Conservation (phyloP, 805 yeast genomes). For the Saccharomycopsis fodiens region DNA sequence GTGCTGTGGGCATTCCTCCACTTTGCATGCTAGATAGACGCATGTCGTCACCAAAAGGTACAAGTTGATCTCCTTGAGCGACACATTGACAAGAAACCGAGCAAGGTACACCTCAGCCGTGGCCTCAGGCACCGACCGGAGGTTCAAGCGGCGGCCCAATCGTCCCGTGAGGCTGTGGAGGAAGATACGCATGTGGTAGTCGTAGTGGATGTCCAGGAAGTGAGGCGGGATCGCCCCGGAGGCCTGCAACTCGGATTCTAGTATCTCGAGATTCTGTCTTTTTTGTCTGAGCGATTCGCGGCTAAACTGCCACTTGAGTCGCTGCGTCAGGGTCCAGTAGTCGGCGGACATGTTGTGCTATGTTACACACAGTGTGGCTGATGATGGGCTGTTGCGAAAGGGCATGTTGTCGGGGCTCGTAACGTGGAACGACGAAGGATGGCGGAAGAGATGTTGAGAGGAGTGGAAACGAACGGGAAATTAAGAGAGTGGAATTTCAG, state of each 20-base stretch:
- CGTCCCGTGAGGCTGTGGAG: slow-evolving; percentile 69
- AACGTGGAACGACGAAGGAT: too few relatives aligned
- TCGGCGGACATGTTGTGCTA: slow-evolving; percentile 62
- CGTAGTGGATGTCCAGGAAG: slow-evolving; percentile 37
- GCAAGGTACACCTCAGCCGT: slow-evolving; percentile 82
- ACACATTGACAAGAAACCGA: slow-evolving; percentile 67
- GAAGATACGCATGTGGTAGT: slow-evolving; percentile 64
- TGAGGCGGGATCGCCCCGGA: slow-evolving; percentile 32
- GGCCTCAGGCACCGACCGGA: slow-evolving; percentile 78
- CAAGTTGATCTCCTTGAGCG: slow-evolving; percentile 73
- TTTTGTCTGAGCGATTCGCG: slow-evolving; percentile 45
- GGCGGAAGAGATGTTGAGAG: too few relatives aligned
- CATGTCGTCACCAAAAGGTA: slow-evolving; percentile 79
- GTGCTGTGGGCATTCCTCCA: slow-evolving; percentile 94
- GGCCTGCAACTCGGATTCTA: slow-evolving; percentile 25
- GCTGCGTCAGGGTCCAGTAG: slow-evolving; percentile 81
- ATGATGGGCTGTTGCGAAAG: background rate
- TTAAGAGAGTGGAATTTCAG: too few relatives aligned
- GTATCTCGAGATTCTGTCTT: slow-evolving; percentile 34
- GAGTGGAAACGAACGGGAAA: too few relatives aligned
- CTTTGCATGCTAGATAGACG: slow-evolving; percentile 83
- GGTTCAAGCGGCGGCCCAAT: slow-evolving; percentile 68
- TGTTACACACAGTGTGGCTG: too few relatives aligned
- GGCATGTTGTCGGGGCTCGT: background rate
- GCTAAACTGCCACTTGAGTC: slow-evolving; percentile 74